phyloP scores from a whole-genome alignment of 73 alveolate genomes.

The Diophrys sp. region DNA sequence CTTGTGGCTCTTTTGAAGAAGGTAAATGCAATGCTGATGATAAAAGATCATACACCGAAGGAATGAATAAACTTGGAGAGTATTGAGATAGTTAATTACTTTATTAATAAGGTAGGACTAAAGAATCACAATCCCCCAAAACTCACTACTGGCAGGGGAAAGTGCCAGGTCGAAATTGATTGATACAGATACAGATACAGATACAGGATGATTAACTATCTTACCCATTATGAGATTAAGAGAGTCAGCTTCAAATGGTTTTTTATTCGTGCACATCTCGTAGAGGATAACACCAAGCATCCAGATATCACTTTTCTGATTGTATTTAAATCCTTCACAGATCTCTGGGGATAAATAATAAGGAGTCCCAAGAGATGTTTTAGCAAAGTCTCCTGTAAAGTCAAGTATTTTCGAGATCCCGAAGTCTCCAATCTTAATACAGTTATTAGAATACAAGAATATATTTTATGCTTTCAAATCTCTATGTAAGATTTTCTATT shows the following conservation, averaged over 20 bases:
- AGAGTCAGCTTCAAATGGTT: constrained; percentile 70
- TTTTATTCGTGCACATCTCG: constrained; percentile 71
- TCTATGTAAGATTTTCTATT: constrained; percentile 66
- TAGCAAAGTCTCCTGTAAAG: constrained; percentile 62
- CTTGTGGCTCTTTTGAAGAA: no score
- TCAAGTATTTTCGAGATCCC: constrained; percentile 77
- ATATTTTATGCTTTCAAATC: constrained; percentile 73
- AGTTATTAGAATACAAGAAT: constrained; percentile 55
- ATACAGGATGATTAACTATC: constrained; percentile 21
- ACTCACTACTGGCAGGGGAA: no score
- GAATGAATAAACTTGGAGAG: no score
- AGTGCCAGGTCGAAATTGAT: no score
- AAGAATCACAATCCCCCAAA: no score
- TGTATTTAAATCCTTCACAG: constrained; percentile 67
- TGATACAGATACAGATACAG: constrained; percentile 27
- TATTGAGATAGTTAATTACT: no score
- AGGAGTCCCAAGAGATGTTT: constrained; percentile 82
- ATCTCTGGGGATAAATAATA: constrained; percentile 79
- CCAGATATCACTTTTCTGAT: constrained; percentile 79
- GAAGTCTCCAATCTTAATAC: constrained; percentile 73
- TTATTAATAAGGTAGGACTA: no score
- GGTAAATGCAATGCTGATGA: no score
- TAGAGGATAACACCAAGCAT: constrained; percentile 74
- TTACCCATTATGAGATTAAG: neutral
- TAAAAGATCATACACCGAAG: no score